Evolutionary conservation across 176 grass and related monocot genomes (phyloP), one percentile per base, ranked within the genome.

Genomic region (Panicum miliaceum): DNA sequence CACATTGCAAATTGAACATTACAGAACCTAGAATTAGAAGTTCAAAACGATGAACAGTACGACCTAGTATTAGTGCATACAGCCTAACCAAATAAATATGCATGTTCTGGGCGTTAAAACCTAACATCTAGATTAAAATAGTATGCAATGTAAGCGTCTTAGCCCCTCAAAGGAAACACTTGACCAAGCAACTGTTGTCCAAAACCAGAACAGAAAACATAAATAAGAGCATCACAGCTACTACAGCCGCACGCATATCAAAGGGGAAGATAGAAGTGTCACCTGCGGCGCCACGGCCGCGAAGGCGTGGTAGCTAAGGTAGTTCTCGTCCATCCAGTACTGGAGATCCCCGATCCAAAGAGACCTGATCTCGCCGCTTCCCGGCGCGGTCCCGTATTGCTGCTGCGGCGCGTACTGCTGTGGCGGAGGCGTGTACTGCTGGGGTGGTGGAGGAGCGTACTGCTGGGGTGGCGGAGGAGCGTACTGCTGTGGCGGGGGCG

Each of bases 331-430:
- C 90, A 97, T 94, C 95, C 95, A 97, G 64, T 92, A 90, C 84
- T 93, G 92, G 53, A 97, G 84, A 86, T 97, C 95, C 46, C 95
- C 92, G 29, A 97, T 91, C 95, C 95, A 97, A 67, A 97, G 82
- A 4, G 95, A 83, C 68, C 85, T 91, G 84, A 97, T 79, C 80
- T 97, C 95, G 36, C 90, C 89, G 11, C 67, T 54, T 16, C 71
- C 80, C 0, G 84, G 75, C 25, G 79, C 43, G 3, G 60, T 40
- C 20, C 85, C 79, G 64, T 87, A 83, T 47, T 91, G 81, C 41
- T 83, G 88, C 65, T 63, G 81, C 36, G 65, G 68, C 27, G 88
- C 87, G 73, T 86, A 92, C 67, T 87, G 84, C 47, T 89, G 90
- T 4, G 81, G 76, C 72, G 79, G 81, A 26, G 84, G 78, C 2